Percentiles rank a stretch among this genome's conserved stretches.
These are phyloP conservation scores for Plectosphaerella sp. DNA, from an alignment of 2,329 filamentous ascomycete genomes.

Conservation along the genomic window DNA sequence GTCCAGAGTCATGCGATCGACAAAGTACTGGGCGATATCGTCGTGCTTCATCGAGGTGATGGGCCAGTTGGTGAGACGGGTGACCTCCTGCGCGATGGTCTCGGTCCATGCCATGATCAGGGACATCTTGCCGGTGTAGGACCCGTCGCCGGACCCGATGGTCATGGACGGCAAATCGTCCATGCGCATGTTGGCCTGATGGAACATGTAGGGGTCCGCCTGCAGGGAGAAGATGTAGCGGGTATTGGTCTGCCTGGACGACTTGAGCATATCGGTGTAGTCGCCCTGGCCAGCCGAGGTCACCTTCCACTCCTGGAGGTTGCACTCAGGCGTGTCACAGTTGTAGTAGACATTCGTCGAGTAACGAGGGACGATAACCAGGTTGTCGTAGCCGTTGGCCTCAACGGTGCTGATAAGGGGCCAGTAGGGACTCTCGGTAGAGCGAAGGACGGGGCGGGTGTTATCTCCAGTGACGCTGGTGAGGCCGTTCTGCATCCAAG, in stretches of 20 bases:
- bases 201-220: constrained; percentile 55
- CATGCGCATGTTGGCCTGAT: constrained; percentile 57
- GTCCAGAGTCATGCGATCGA: constrained; percentile 48
- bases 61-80: constrained; percentile 35
- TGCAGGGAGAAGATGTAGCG: constrained; percentile 52
- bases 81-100: constrained; percentile 46
- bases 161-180: constrained; percentile 39
- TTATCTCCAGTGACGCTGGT: constrained; percentile 58
- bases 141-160: constrained; percentile 37
- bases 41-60: constrained; percentile 26
- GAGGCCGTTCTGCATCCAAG: constrained; percentile 56
- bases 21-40: constrained; percentile 45
- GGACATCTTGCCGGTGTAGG: constrained; percentile 38
- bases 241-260: constrained; percentile 47
- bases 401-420: constrained; percentile 47
- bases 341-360: constrained; percentile 62
- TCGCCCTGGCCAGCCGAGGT: constrained; percentile 49
- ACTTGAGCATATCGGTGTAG: constrained; percentile 45
- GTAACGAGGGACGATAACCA: constrained; percentile 55
- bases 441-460: constrained; percentile 50
- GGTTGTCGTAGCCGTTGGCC: constrained; percentile 49
- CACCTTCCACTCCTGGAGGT: constrained; percentile 54
- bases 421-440: constrained; percentile 46
- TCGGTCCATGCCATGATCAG: constrained; percentile 57
- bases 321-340: constrained; percentile 53